A percentile compares a stretch with the other conserved stretches of the same genome.
phyloP scores from a whole-genome alignment of 164 flowering plant species.

The Houttuynia cordata region DNA sequence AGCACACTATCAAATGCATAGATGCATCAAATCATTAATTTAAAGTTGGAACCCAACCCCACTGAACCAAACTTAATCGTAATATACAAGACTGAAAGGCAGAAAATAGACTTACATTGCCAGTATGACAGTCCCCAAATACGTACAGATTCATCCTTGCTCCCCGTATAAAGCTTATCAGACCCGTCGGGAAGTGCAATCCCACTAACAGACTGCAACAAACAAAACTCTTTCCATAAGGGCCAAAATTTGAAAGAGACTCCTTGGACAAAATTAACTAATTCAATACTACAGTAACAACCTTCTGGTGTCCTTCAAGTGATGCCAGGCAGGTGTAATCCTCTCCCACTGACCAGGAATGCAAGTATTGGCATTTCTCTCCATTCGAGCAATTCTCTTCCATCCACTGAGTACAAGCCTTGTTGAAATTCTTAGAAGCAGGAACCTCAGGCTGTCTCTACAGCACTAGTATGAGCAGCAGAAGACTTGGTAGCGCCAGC shows the following conservation, averaged over 20 bases:
- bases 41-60: background rate
- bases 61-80: background rate
- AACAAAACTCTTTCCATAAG: slow-evolving; percentile 1
- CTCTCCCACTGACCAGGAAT: slow-evolving; percentile 60
- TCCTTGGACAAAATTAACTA: slow-evolving; percentile 3
- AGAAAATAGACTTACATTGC: slow-evolving; percentile 45
- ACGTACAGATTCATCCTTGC: slow-evolving; percentile 62
- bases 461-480: too few species aligned
- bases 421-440: slow-evolving; percentile 29
- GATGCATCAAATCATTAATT: too few species aligned
- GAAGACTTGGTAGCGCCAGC: too few species aligned
- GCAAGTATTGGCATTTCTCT: slow-evolving; percentile 58
- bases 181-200: slow-evolving; percentile 73
- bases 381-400: slow-evolving; percentile 62
- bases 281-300: slow-evolving; percentile 7
- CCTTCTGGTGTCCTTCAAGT: slow-evolving; percentile 86
- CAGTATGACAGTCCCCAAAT: slow-evolving; percentile 81
- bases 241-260: background rate
- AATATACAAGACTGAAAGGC: too few species aligned
- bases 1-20: slow-evolving; percentile 33
- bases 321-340: slow-evolving; percentile 46
- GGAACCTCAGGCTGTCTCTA: background rate
- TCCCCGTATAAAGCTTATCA: slow-evolving; percentile 65
- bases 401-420: slow-evolving; percentile 58
- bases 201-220: slow-evolving; percentile 50